Evolutionary conservation across 2,329 filamentous ascomycete genomes (phyloP).

Genomic region (Tolypocladium cylindrosporum): DNA sequence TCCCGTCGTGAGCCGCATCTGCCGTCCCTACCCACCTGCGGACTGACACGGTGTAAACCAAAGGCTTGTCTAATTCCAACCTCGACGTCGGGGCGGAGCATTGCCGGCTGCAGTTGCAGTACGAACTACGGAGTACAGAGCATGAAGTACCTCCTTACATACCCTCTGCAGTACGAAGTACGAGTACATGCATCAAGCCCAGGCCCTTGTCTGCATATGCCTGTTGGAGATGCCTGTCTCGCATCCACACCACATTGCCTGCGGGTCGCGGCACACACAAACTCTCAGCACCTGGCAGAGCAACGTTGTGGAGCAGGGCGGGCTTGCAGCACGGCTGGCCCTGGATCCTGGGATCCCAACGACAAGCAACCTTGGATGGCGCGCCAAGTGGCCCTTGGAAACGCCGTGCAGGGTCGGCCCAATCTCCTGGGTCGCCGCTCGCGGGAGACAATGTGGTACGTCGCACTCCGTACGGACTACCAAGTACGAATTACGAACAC

Average conservation of each 20-base stretch:
- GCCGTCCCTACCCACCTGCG: background rate
- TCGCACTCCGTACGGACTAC: background rate
- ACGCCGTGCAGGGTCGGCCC: conserved; percentile 6
- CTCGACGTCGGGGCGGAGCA: background rate
- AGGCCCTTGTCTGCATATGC: background rate
- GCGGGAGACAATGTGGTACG: background rate
- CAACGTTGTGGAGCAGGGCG: background rate
- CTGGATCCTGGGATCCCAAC: background rate
- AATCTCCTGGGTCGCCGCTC: conserved; percentile 5
- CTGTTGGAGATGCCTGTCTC: background rate
- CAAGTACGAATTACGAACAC: background rate
- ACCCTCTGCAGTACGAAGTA: background rate
- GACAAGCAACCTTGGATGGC: background rate
- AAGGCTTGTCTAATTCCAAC: background rate
- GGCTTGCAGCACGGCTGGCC: background rate
- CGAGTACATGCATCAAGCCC: background rate
- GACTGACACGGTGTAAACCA: background rate
- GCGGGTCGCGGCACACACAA: background rate
- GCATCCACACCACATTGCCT: background rate
- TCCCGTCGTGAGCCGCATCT: background rate
- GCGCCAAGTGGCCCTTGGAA: conserved; percentile 3
- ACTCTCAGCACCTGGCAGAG: background rate
- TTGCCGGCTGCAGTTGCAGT: background rate
- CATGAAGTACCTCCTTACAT: too few species aligned
- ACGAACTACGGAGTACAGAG: background rate